Conservation (phyloP, 495 filamentous ascomycete genomes). For the Sordaria brevicollis region DNA sequence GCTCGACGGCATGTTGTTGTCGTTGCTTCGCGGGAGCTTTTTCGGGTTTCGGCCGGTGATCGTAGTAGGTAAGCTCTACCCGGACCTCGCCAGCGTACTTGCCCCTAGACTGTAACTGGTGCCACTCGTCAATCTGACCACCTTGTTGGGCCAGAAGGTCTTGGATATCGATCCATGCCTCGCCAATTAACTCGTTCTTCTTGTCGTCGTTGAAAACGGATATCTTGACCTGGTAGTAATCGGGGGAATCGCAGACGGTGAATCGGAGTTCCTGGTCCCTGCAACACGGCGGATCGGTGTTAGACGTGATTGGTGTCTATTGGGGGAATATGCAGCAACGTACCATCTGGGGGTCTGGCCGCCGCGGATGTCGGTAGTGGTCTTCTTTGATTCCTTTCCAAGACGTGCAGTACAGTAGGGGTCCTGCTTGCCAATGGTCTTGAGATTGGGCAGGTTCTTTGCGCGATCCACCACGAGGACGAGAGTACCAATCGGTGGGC, state of each 20-base stretch:
- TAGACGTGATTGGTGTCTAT: constrained; percentile 5
- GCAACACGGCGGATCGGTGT: not conserved
- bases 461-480: constrained; percentile 85
- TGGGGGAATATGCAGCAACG: constrained; percentile 14
- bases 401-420: constrained; percentile 90
- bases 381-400: constrained; percentile 97
- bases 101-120: constrained; percentile 70
- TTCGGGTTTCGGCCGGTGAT: constrained; percentile 71
- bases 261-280: constrained; percentile 98
- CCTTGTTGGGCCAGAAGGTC: constrained; percentile 76
- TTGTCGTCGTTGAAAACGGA: constrained; percentile 98
- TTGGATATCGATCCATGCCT: constrained; percentile 76
- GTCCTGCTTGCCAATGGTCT: constrained; percentile 97
- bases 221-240: constrained; percentile 89
- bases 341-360: constrained; percentile 96
- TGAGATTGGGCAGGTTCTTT: constrained; percentile 93
- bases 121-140: constrained; percentile 89
- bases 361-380: constrained; percentile 83
- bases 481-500: constrained; percentile 86
- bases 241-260: constrained; percentile 87
- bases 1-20: not conserved
- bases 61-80: constrained; percentile 94
- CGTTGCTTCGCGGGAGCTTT: constrained; percentile 44
- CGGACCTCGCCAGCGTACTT: constrained; percentile 93
- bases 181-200: constrained; percentile 89